Base-by-base conservation (phyloP, 495 filamentous ascomycete genomes). In the Viridothelium virens region DNA sequence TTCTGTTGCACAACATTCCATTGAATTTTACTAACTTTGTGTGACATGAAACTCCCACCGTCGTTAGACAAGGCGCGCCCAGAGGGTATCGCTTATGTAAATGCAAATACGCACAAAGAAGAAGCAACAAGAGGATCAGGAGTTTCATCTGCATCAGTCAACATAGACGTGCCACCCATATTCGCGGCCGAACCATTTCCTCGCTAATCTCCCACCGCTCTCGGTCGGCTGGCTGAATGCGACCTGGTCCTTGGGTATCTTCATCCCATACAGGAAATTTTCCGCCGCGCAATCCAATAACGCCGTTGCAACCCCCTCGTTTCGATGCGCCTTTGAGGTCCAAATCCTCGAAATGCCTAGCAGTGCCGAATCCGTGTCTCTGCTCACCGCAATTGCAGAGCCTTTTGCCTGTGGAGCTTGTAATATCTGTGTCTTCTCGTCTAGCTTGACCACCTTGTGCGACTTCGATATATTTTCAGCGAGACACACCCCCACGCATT, bases 141-240 rank as follows among this genome's bases (percentile, higher is more conserved):
- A 53, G 18, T 53, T 25, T 31, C 31, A 10, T 59, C 53, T 59
- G 53, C 53, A 59, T 76, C 69, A 77, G 37, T 77, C 73, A 12
- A 73, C 63, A 56, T 79, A 80, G 33, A 79, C 75, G 65, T 66
- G 68, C 77, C 78, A 79, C 59, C 75, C 76, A 39, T 67, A 69
- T 39, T 65, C 47, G 62, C 65, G 74, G 41, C 81, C 82, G 67
- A 88, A 90, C 77, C 88, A 91, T 48, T 79, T 80, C 73, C 83
- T 79, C 11, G 88, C 88, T 66, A 91, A 76, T 47, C 73, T 70
- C 33, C 79, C 81, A 33, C 88, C 88, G 71, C 85, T 89, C 71
- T 86, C 86, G 2, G 87, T 91, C n/a, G 87, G 86, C 70, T 90
- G 88, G 72, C 86, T 89, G 72, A 90, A 90, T 31, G 88, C 88